phyloP scores from a whole-genome alignment of 2,329 filamentous ascomycete genomes.

The Coniochaeta sp. region DNA sequence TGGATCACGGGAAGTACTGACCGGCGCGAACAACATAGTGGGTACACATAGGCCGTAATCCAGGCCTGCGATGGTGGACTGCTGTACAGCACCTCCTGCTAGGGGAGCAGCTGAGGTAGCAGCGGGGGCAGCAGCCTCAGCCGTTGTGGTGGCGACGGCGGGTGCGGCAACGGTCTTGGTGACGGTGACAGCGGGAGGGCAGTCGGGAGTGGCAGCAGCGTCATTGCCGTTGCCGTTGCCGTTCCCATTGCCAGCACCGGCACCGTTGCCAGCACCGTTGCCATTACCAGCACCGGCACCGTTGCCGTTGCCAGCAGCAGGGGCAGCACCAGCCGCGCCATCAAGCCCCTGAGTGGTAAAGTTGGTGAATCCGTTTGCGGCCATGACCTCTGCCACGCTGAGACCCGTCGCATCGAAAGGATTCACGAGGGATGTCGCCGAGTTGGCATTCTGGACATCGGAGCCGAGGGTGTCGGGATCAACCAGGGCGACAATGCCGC shows the following conservation, averaged over 20 bases:
- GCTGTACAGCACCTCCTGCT: conserved; percentile 10
- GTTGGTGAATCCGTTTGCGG: conserved; percentile 52
- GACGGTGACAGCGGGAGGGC: no score
- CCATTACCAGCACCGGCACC: conserved; percentile 11
- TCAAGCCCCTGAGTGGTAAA: conserved; percentile 36
- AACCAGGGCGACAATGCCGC: conserved; percentile 57
- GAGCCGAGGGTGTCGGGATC: conserved; percentile 52
- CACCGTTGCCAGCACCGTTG: conserved; percentile 8
- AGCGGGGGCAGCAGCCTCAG: no score
- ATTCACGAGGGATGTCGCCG: conserved; percentile 37
- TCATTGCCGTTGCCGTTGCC: not conserved
- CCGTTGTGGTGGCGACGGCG: no score
- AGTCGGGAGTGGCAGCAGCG: not conserved
- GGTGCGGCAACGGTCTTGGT: no score
- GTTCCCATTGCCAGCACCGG: not conserved
- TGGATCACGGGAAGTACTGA: no score
- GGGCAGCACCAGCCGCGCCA: conserved; percentile 16
- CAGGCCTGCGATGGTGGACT: conserved; percentile 26
- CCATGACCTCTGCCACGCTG: conserved; percentile 56
- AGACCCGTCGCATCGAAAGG: conserved; percentile 51
- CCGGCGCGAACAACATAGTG: conserved; percentile 52
- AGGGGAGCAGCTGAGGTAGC: conserved; percentile 1
- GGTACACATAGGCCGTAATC: conserved; percentile 49
- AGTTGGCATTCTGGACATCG: conserved; percentile 49
- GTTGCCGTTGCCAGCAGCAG: conserved; percentile 10